Evolutionary conservation across 2,329 filamentous ascomycete species (phyloP).

Genomic region (Ophiognomonia clavigignenti-juglandacearum): DNA sequence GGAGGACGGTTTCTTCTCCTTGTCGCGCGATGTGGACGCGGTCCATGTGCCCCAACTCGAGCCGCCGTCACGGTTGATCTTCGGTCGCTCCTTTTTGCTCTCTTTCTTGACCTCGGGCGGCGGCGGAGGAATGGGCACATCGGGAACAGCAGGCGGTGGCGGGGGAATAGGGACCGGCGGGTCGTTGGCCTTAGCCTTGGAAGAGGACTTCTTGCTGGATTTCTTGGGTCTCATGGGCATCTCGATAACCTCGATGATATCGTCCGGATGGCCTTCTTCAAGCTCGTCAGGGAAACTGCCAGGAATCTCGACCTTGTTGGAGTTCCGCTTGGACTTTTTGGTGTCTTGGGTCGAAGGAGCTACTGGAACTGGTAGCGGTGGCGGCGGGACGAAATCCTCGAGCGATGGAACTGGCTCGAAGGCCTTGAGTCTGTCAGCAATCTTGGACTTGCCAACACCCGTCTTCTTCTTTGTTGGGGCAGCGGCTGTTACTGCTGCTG

Average conservation of each 20-base stretch:
- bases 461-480: conserved; percentile 41
- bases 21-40: conserved; percentile 41
- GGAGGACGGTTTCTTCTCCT: conserved; percentile 52
- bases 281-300: conserved; percentile 55
- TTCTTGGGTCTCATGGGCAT: conserved; percentile 38
- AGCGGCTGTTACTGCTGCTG: conserved; percentile 4
- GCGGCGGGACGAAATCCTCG: conserved; percentile 23
- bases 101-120: conserved; percentile 52
- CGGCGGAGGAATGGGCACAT: conserved; percentile 44
- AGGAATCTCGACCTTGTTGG: conserved; percentile 39
- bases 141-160: conserved; percentile 42
- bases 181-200: conserved; percentile 29
- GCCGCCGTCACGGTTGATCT: conserved; percentile 62
- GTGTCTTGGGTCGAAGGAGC: conserved; percentile 29
- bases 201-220: conserved; percentile 40
- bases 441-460: conserved; percentile 46
- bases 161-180: conserved; percentile 30
- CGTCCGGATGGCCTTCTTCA: conserved; percentile 29
- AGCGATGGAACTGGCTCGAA: conserved; percentile 40
- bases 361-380: conserved; percentile 32
- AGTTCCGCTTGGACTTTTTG: conserved; percentile 34
- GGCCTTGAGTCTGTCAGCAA: conserved; percentile 52
- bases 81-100: conserved; percentile 70
- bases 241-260: conserved; percentile 47
- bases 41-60: conserved; percentile 75